phyloP scores from a whole-genome alignment of 2,329 filamentous ascomycete genomes.

The Leptographium galeiforme region DNA sequence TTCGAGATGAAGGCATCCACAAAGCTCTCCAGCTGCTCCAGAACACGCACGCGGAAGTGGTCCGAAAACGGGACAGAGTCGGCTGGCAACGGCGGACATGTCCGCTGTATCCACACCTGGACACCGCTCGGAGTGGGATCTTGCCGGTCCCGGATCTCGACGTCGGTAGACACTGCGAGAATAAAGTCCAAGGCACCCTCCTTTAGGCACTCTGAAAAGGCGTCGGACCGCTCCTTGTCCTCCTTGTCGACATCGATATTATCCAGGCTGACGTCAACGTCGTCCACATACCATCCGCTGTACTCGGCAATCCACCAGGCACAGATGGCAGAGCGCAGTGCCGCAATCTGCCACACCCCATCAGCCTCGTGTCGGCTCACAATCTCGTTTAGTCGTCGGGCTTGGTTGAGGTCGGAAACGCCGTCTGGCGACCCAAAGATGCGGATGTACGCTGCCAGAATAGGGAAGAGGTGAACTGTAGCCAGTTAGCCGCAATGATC shows the following conservation, averaged over 20 bases:
- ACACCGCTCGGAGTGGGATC: slow-evolving; percentile 76
- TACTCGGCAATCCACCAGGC: slow-evolving; percentile 91
- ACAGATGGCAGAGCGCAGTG: slow-evolving; percentile 64
- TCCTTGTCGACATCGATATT: slow-evolving; percentile 56
- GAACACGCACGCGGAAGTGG: slow-evolving; percentile 59
- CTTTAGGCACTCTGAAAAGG: slow-evolving; percentile 64
- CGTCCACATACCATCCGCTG: slow-evolving; percentile 75
- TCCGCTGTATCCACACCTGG: slow-evolving; percentile 69
- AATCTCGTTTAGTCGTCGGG: slow-evolving; percentile 54
- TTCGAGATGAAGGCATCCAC: slow-evolving; percentile 90
- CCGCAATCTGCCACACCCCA: slow-evolving; percentile 56
- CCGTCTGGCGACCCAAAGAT: slow-evolving; percentile 68
- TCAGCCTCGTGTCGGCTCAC: slow-evolving; percentile 55
- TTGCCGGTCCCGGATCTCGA: slow-evolving; percentile 71
- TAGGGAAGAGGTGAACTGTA: slow-evolving; percentile 69
- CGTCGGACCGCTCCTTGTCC: slow-evolving; percentile 54
- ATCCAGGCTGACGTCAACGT: slow-evolving; percentile 44
- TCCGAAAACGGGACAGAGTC: slow-evolving; percentile 57
- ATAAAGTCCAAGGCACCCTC: slow-evolving; percentile 91
- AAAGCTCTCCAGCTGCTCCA: slow-evolving; percentile 75
- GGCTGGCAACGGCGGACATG: slow-evolving; percentile 54
- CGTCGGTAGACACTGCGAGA: slow-evolving; percentile 69
- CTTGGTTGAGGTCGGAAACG: slow-evolving; percentile 51
- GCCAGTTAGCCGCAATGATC: no score
- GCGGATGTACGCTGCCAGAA: slow-evolving; percentile 62